Conservation (phyloP, 169 alveolate species). For the Plasmodium gallinaceum region DNA sequence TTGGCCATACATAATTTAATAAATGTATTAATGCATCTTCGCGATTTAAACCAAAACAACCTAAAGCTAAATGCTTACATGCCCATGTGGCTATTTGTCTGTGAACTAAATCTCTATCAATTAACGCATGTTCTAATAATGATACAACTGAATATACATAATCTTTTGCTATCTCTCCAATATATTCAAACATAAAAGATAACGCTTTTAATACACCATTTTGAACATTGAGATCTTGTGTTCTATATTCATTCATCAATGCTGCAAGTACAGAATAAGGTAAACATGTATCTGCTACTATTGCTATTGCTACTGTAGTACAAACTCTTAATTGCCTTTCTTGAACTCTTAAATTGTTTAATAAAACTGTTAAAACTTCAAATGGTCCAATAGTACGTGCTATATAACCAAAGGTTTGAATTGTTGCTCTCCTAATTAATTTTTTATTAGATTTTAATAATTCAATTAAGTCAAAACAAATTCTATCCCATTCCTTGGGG, state of each 20-base stretch:
- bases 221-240: conserved; percentile 98
- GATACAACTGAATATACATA: conserved; percentile 98
- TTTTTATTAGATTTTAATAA: conserved; percentile 96
- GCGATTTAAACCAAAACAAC: conserved; percentile 94
- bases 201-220: conserved; percentile 99
- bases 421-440: conserved; percentile 97
- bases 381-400: conserved; percentile 99
- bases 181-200: conserved; percentile 99
- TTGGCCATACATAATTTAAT: conserved; percentile 99
- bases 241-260: conserved; percentile 98
- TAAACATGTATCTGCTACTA: conserved; percentile 99
- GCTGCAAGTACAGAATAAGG: conserved; percentile 99
- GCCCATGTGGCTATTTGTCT: conserved; percentile 99
- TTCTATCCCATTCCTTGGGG: conserved; percentile 99
- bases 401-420: conserved; percentile 99
- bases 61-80: conserved; percentile 98
- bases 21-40: conserved; percentile 98
- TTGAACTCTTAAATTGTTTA: conserved; percentile 97
- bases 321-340: conserved; percentile 99
- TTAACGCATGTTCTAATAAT: conserved; percentile 98
- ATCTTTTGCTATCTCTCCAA: conserved; percentile 95
- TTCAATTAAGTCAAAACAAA: conserved; percentile 98
- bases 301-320: conserved; percentile 98
- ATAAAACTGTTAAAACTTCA: conserved; percentile 96
- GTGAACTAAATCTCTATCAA: conserved; percentile 99